Evolutionary conservation across 192 early-diverging fungal genomes (phyloP).

Genomic region (Powellomyces hirtus): DNA sequence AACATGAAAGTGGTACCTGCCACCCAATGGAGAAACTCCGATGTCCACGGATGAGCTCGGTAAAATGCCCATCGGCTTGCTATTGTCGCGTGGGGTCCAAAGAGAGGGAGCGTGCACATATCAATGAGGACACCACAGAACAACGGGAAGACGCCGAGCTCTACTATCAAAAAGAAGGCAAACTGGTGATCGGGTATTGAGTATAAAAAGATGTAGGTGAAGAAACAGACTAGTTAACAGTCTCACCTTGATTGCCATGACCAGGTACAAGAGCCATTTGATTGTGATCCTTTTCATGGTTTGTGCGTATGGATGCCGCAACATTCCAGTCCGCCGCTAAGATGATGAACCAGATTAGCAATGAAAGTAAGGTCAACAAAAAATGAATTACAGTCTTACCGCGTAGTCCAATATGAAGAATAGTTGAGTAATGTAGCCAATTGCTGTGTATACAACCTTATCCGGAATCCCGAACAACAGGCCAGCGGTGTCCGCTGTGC

Average conservation of each 20-base stretch:
- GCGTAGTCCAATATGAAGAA: slow-evolving; percentile 40
- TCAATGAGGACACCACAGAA: slow-evolving; percentile 86
- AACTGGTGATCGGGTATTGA: slow-evolving; percentile 39
- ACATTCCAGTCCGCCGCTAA: slow-evolving; percentile 27
- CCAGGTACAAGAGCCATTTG: slow-evolving; percentile 36
- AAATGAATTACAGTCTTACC: slow-evolving; percentile 15
- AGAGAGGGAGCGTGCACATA: slow-evolving; percentile 74
- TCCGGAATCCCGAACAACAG: slow-evolving; percentile 42
- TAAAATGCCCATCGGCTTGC: slow-evolving; percentile 59
- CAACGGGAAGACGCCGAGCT: slow-evolving; percentile 83
- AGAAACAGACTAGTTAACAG: background rate
- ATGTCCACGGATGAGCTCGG: slow-evolving; percentile 60
- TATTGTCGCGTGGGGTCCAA: slow-evolving; percentile 60
- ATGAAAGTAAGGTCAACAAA: background rate
- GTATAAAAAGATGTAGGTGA: background rate
- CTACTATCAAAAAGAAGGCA: slow-evolving; percentile 80
- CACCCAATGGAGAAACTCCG: slow-evolving; percentile 80
- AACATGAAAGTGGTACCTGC: slow-evolving; percentile 92
- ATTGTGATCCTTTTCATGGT: slow-evolving; percentile 36
- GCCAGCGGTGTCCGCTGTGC: background rate
- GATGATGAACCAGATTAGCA: slow-evolving; percentile 3
- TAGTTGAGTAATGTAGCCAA: slow-evolving; percentile 62
- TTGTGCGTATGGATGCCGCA: slow-evolving; percentile 45
- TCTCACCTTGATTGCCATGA: slow-evolving; percentile 48
- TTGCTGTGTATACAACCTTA: slow-evolving; percentile 49